Conservation (phyloP, 2,329 filamentous ascomycete genomes). For the Domatiomyces globalis region DNA sequence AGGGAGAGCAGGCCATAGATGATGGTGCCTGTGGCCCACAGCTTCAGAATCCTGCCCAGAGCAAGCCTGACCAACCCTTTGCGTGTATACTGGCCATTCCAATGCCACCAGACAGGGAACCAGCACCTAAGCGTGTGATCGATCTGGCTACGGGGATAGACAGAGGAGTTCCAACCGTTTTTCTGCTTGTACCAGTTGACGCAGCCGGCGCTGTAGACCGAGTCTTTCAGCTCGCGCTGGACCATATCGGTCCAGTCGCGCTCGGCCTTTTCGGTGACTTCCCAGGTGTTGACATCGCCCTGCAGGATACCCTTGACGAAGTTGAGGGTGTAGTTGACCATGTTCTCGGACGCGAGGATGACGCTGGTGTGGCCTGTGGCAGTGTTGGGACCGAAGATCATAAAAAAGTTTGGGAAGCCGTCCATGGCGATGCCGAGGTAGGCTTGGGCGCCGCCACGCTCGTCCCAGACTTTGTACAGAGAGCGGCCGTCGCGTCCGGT, state of each 20-base stretch:
- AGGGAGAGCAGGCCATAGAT: background rate
- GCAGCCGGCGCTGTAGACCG: conserved; percentile 36
- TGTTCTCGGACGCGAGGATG: conserved; percentile 47
- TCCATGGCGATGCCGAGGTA: conserved; percentile 46
- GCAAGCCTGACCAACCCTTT: conserved; percentile 30
- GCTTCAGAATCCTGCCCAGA: conserved; percentile 11
- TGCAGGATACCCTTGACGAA: conserved; percentile 42
- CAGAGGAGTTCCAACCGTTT: conserved; percentile 37
- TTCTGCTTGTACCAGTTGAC: conserved; percentile 37
- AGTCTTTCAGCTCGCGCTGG: conserved; percentile 32
- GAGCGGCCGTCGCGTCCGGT: conserved; percentile 37
- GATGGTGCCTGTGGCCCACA: background rate
- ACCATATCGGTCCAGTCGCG: conserved; percentile 34
- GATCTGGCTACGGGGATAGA: conserved; percentile 38
- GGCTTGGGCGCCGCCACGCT: conserved; percentile 46
- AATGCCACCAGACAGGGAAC: conserved; percentile 42
- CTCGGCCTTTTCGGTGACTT: conserved; percentile 36
- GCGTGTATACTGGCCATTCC: conserved; percentile 37
- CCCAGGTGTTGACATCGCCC: conserved; percentile 32
- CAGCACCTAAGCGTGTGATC: conserved; percentile 37
- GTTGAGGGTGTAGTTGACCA: conserved; percentile 43
- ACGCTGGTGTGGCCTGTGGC: conserved; percentile 48
- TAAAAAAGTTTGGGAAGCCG: conserved; percentile 52
- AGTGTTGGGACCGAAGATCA: conserved; percentile 48
- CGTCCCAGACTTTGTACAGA: conserved; percentile 42